Evolutionary conservation across 257 asterid genomes (phyloP).

Genomic region (Handroanthus guayacan): DNA sequence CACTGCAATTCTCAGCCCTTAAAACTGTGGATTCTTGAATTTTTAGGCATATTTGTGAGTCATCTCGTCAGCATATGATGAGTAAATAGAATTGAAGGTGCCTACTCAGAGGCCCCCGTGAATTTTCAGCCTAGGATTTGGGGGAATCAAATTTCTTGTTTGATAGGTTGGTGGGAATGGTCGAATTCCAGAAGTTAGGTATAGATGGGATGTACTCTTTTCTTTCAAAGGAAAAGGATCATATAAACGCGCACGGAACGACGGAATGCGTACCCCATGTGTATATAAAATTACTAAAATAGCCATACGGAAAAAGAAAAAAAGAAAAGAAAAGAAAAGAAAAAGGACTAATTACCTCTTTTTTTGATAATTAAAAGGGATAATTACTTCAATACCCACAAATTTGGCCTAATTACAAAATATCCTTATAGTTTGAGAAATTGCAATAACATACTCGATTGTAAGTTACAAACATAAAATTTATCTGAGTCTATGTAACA

Average conservation of each 20-base stretch:
- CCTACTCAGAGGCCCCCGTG: neutral
- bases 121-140: neutral
- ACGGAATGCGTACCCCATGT: neutral
- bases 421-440: too few relatives aligned
- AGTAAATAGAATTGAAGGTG: too few relatives aligned
- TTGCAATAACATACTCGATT: too few relatives aligned
- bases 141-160: neutral
- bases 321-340: too few relatives aligned
- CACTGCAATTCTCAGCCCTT: neutral
- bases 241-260: too few relatives aligned
- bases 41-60: neutral
- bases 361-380: too few relatives aligned
- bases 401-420: too few relatives aligned
- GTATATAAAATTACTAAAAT: neutral
- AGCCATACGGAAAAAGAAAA: neutral
- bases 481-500: too few relatives aligned
- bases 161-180: neutral
- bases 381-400: too few relatives aligned
- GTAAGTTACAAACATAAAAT: too few relatives aligned
- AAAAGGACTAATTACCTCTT: too few relatives aligned
- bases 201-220: neutral
- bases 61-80: neutral
- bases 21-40: neutral
- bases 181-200: neutral
- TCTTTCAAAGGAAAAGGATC: neutral